A percentile compares a stretch with the other conserved stretches of the same genome.
These are phyloP conservation scores for Mycotypha africana DNA, from an alignment of 371 early-diverging fungal species.

Conservation along the genomic window DNA sequence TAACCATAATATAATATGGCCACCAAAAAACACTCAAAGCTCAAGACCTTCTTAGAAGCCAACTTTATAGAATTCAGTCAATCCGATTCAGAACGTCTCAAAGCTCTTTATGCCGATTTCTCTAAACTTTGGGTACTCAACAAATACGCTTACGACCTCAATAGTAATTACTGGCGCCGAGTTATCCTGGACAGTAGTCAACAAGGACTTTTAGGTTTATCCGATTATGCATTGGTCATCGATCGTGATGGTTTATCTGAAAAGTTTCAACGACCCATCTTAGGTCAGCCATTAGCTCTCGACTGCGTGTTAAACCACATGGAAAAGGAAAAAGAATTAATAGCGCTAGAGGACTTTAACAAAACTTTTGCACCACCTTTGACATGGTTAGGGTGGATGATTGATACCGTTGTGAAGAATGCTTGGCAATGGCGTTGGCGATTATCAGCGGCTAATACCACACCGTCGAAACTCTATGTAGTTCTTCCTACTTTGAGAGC, in stretches of 20 bases:
- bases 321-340: constrained; percentile 23
- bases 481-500: constrained; percentile 31
- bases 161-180: constrained; percentile 19
- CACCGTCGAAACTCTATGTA: constrained; percentile 7
- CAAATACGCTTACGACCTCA: constrained; percentile 24
- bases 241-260: constrained; percentile 8
- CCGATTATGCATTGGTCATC: constrained; percentile 12
- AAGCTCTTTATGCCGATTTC: constrained; percentile 27
- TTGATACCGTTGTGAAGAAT: constrained; percentile 7
- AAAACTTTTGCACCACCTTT: constrained; percentile 6
- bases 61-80: constrained; percentile 21
- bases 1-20: constrained; percentile 16
- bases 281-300: constrained; percentile 19
- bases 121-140: constrained; percentile 17
- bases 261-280: constrained; percentile 13
- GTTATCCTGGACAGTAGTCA: constrained; percentile 18
- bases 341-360: constrained; percentile 16
- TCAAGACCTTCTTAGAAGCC: constrained; percentile 13
- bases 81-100: constrained; percentile 14
- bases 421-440: constrained; percentile 9
- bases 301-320: constrained; percentile 14
- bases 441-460: neutral
- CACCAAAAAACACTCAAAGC: constrained; percentile 8
- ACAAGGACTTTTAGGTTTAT: constrained; percentile 16
- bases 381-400: constrained; percentile 10